These are phyloP conservation scores for Aspergillus avenaceus DNA, from an alignment of 495 filamentous ascomycete species.

Conservation along the genomic window DNA sequence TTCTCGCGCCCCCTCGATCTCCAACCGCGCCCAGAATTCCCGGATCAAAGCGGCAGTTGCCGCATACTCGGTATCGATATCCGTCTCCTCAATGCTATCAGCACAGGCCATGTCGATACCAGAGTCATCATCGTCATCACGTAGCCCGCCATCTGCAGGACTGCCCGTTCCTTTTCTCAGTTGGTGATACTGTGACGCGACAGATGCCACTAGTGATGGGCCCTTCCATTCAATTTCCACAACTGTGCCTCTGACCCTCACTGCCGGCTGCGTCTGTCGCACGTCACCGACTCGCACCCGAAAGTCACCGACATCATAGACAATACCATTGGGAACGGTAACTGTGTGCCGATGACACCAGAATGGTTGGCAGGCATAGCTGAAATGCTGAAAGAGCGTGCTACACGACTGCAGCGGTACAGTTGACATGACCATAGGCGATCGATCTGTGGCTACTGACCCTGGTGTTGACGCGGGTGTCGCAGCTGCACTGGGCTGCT, in stretches of 20 bases:
- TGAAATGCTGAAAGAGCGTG: conserved; percentile 41
- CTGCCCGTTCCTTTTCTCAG: background rate
- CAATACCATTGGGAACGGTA: conserved; percentile 32
- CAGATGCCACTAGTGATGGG: conserved; percentile 32
- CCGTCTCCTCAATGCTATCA: conserved; percentile 29
- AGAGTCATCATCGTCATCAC: conserved; percentile 20
- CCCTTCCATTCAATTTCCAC: conserved; percentile 43
- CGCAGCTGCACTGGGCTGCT: background rate
- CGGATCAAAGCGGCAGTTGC: conserved; percentile 37
- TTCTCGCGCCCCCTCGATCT: conserved; percentile 33
- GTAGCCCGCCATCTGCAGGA: conserved; percentile 1
- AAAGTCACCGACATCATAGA: conserved; percentile 45
- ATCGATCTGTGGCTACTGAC: background rate
- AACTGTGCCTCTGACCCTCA: conserved; percentile 35
- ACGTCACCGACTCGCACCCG: conserved; percentile 43
- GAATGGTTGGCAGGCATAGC: conserved; percentile 42
- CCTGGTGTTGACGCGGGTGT: background rate
- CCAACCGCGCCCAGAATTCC: conserved; percentile 38
- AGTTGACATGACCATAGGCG: conserved; percentile 39
- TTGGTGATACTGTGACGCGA: conserved; percentile 10
- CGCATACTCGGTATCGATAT: conserved; percentile 41
- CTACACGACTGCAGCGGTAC: conserved; percentile 28
- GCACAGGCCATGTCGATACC: conserved; percentile 28
- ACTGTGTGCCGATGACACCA: conserved; percentile 43
- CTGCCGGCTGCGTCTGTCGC: conserved; percentile 36